These are phyloP conservation scores for Brassica incana DNA, from an alignment of 345 rosid genomes.

Conservation along the genomic window DNA sequence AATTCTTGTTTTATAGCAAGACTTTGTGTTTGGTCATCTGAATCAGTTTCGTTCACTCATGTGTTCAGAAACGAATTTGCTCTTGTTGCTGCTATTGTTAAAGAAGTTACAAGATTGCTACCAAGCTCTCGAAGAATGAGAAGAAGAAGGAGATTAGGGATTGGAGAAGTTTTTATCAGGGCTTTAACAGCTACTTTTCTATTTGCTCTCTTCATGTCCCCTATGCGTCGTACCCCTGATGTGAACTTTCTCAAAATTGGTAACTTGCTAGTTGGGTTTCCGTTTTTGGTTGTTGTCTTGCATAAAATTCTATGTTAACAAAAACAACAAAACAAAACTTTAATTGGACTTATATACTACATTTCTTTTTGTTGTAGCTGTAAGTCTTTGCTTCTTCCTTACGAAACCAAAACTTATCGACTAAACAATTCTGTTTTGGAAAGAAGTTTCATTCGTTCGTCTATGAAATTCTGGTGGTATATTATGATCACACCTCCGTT, in stretches of 20 bases:
- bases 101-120: background rate
- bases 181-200: background rate
- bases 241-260: background rate
- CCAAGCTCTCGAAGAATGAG: background rate
- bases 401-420: background rate
- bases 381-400: background rate
- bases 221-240: background rate
- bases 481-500: background rate
- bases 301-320: background rate
- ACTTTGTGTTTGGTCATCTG: background rate
- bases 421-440: background rate
- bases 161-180: background rate
- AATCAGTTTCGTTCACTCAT: background rate
- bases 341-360: background rate
- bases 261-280: background rate
- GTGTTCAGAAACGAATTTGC: conserved; percentile 20
- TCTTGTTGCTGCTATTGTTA: conserved; percentile 19
- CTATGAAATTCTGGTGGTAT: background rate
- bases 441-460: background rate
- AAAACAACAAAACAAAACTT: background rate
- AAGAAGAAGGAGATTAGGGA: background rate
- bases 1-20: background rate
- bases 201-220: background rate
- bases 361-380: background rate
- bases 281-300: background rate